Evolutionary conservation across 371 early-diverging fungal genomes (phyloP).

Genomic region (Rhizopus stolonifer): DNA sequence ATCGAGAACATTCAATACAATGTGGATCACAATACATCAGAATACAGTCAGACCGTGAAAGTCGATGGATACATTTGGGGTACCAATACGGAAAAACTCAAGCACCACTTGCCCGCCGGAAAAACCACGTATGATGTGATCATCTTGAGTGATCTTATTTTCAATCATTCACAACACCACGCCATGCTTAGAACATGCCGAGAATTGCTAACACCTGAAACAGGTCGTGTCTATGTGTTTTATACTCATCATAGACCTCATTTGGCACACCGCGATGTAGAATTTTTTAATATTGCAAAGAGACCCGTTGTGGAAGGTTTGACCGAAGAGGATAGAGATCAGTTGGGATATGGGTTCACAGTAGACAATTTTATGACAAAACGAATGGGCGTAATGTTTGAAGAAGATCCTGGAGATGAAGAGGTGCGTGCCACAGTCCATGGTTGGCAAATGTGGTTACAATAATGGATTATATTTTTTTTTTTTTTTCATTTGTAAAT

Average conservation of each 20-base stretch:
- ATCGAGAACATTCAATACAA: slow-evolving; percentile 78
- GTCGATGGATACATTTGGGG: slow-evolving; percentile 87
- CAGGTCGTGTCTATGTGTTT: slow-evolving; percentile 64
- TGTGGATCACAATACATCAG: slow-evolving; percentile 46
- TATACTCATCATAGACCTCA: slow-evolving; percentile 72
- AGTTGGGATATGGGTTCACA: slow-evolving; percentile 66
- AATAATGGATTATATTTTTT: slow-evolving; percentile 1
- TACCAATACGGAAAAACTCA: slow-evolving; percentile 54
- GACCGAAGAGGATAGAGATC: slow-evolving; percentile 53
- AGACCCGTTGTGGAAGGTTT: slow-evolving; percentile 35
- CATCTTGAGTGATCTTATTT: slow-evolving; percentile 87
- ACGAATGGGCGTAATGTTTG: slow-evolving; percentile 84
- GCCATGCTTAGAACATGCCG: slow-evolving; percentile 69
- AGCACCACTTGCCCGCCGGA: slow-evolving; percentile 28
- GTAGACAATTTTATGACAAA: slow-evolving; percentile 69
- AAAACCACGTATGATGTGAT: slow-evolving; percentile 71
- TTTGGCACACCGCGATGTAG: slow-evolving; percentile 75
- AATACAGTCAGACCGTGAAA: not conserved
- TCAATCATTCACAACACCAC: slow-evolving; percentile 86
- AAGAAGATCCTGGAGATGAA: slow-evolving; percentile 82
- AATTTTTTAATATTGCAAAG: slow-evolving; percentile 80
- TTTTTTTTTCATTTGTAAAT: slow-evolving; percentile 21
- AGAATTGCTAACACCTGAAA: slow-evolving; percentile 57
- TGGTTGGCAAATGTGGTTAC: slow-evolving; percentile 63
- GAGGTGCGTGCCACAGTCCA: slow-evolving; percentile 83